A percentile compares a stretch with the other conserved stretches of the same genome.
Evolutionary conservation across 2,329 filamentous ascomycete species (phyloP).

Genomic region (Eurotiales sp.): DNA sequence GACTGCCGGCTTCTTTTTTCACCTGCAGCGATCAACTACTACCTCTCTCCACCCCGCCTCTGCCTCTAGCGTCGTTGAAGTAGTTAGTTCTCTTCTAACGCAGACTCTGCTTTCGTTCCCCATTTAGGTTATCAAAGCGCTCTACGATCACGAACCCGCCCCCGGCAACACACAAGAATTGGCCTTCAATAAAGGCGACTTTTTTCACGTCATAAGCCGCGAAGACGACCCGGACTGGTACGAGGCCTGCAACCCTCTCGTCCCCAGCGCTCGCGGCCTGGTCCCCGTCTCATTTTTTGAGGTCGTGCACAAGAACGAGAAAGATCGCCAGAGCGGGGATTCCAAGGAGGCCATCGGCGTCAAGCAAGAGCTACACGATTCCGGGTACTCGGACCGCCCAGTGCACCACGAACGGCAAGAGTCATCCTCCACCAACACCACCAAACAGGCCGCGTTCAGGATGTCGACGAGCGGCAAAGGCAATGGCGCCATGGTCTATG

Average conservation of each 20-base stretch:
- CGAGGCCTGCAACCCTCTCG: conserved; percentile 91
- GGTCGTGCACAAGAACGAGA: conserved; percentile 85
- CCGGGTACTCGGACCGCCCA: conserved; percentile 71
- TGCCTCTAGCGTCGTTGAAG: background rate
- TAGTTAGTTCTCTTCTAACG: background rate
- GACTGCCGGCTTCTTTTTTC: conserved; percentile 7
- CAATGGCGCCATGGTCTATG: conserved; percentile 85
- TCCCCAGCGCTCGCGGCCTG: conserved; percentile 78
- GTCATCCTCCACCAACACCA: conserved; percentile 29
- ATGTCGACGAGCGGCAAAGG: conserved; percentile 49
- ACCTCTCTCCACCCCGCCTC: conserved; percentile 7
- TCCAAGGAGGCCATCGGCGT: conserved; percentile 57
- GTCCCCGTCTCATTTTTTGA: conserved; percentile 96
- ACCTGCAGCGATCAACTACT: too few relatives aligned
- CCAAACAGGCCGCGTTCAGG: conserved; percentile 33
- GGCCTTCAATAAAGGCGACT: conserved; percentile 90
- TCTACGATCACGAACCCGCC: conserved; percentile 85
- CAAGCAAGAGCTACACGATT: conserved; percentile 74
- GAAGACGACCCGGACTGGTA: conserved; percentile 97
- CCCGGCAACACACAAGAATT: conserved; percentile 67
- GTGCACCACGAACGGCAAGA: conserved; percentile 30
- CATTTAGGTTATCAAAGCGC: conserved; percentile 96
- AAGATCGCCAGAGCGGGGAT: conserved; percentile 79
- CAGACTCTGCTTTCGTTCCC: too few relatives aligned
- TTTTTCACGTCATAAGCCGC: conserved; percentile 94